Base-by-base conservation (phyloP, 148 eudicot species). In the Dysphania ambrosioides region DNA sequence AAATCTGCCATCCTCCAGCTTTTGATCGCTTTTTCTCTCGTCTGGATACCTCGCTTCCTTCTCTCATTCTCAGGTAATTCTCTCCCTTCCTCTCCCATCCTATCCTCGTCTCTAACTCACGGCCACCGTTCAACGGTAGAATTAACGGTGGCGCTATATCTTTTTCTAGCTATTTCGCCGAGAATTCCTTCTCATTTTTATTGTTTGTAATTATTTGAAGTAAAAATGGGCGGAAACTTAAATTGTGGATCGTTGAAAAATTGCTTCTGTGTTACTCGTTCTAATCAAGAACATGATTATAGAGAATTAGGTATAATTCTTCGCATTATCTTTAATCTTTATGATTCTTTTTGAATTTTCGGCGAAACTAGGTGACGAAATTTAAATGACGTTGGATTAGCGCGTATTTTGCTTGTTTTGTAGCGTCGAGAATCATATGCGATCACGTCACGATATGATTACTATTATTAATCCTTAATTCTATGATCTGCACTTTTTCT, bases 11-110 rank as follows among this genome's bases (percentile, higher is more conserved):
- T 44, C 13, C 51, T 44, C 51, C 13, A 3, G 2, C 13, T 12
- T 42, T 42, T 42, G 12, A 8, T 11, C 51, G 24, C 41, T 23
- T 16, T 36, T 8, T 72, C 68, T 73, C 67, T 41, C 75, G 55
- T 56, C 64, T 44, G 27, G 42, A 71, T 71, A n/a, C 66, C 15
- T 66, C 66, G 76, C 72, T 51, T 72, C 69, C 47, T 26, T 75
- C 62, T 5, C 69, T 61, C 47, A 38, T 47, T n/a, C 42, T 66
- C 66, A 64, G 76, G 80, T 78, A 79, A 72, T 42, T 73, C 68
- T 60, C 68, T 70, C 62, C 34, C 35, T 31, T 4, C 0, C 4
- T 24, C 18, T 58, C 29, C 68, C 57, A n/a, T n/a, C n/a, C n/a
- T n/a, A n/a, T n/a, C n/a, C n/a, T n/a, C n/a, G n/a, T n/a, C n/a